Base-by-base conservation (phyloP, 164 flowering plant species). In the Chloranthus sessilifolius region DNA sequence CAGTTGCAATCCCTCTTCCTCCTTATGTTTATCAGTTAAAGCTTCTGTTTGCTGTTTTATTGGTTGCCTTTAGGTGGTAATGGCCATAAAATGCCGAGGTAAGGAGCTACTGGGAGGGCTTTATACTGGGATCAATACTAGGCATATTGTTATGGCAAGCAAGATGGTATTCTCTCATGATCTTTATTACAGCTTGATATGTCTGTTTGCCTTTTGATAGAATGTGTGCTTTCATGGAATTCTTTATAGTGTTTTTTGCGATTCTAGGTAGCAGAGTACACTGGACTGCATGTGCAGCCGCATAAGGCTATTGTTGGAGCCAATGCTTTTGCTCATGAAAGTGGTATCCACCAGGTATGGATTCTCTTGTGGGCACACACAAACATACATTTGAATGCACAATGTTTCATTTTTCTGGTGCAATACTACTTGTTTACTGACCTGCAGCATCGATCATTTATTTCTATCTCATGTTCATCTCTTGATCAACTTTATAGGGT, bases 251-350 rank as follows among this genome's bases (percentile, higher is more conserved):
- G 47, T 5, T 19, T 47, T 58, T 44, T 25, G 25, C 26, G 53
- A 9, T 40, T 26, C 23, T 60, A 92, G 95, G 98, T 92, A 5
- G 91, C 80, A 43, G 88, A 83, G 57, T 85, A 77, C 60, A 68
- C 81, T 37, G 98, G 98, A 7, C 55, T 92, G 53, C 73, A 50
- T 40, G 77, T 85, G 17, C 98, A 92, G 60, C 98, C 98, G 6
- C 95, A 92, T 73, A 92, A 92, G 74, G 95, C 98, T 31, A 88
- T 92, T 69, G 95, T 88, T 62, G 98, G 98, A 52, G 94, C 87
- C 43, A 91, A 88, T 77, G 98, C 98, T 38, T 92, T 92, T 75
- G 90, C 98, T 56, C 98, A 92, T 78, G 96, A 85, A 78, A 88
- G 96, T 78, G 98, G 98, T 20, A 85, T 92, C 62, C 96, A 88